phyloP scores from a whole-genome alignment of 2,329 filamentous ascomycete species.

The Madurella mycetomatis region DNA sequence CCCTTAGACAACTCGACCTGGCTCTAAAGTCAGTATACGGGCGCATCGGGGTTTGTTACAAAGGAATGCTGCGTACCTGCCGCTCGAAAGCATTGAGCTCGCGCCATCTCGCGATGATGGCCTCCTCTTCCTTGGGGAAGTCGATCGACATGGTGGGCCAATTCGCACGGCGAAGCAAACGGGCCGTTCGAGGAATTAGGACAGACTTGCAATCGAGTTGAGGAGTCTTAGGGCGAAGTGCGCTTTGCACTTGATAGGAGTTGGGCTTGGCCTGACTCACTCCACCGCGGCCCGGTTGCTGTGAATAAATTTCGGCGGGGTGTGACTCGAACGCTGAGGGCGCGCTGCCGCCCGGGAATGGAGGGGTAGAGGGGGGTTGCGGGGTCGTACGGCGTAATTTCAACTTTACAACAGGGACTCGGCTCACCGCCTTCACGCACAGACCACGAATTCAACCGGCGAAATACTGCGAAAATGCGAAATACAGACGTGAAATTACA shows the following conservation, averaged over 20 bases:
- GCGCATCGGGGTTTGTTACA: background rate
- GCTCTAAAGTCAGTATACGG: background rate
- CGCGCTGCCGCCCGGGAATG: background rate
- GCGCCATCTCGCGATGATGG: constrained; percentile 78
- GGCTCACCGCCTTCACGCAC: constrained; percentile 6
- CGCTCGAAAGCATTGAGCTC: constrained; percentile 88
- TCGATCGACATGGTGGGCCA: constrained; percentile 68
- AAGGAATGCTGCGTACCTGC: constrained; percentile 51
- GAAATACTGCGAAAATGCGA: background rate
- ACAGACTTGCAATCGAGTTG: background rate
- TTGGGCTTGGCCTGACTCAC: constrained; percentile 6
- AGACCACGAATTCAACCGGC: background rate
- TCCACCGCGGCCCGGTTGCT: background rate
- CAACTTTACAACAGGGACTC: background rate
- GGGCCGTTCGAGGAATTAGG: background rate
- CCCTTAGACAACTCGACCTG: constrained; percentile 75
- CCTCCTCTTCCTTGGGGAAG: constrained; percentile 89
- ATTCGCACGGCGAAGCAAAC: background rate
- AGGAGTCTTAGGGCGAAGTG: background rate
- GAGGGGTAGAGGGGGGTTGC: constrained; percentile 18
- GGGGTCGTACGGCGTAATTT: constrained; percentile 1
- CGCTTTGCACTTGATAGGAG: background rate
- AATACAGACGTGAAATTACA: background rate
- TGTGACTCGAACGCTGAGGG: constrained; percentile 1
- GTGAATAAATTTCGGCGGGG: constrained; percentile 5